Base-by-base conservation (phyloP, 1,284 basidiomycete genomes). In the Thecaphora thlaspeos region DNA sequence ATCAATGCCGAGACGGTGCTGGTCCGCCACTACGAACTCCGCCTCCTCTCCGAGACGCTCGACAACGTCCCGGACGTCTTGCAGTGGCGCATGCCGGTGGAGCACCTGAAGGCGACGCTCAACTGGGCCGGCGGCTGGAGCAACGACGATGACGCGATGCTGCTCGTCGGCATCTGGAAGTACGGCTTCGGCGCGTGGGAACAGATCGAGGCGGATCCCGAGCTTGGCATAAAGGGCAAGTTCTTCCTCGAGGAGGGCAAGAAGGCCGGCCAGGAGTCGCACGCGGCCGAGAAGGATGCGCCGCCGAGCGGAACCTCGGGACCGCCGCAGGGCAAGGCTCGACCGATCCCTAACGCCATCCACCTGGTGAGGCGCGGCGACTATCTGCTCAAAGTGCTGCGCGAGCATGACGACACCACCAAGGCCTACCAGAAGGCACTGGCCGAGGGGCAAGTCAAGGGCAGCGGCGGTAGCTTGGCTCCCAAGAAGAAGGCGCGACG, bases 131-230 rank as follows among this genome's bases (percentile, higher is more conserved):
- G 91, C 53, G 87, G 90, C 37, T 99, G 95, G 95, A 87, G 85
- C n/a, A 85, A 87, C 28, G 85, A 86, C 58, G 91, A 98, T 62
- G 95, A 99, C 78, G 87, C 92, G 2, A 90, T 91, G 84, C 83
- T 99, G 14, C 84, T 98, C 22, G 87, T 97, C 46, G 95, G 95
- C 26, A 90, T 95, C 18, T 97, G 85, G 83, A 78, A 88, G 43
- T 89, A 98, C 71, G 95, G 95, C 22, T 95, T 98, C 76, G 93
- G 93, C 18, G 90, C 89, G 67, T 99, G 95, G 95, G 95, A 98
- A 76, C 83, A 85, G 41, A 97, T 98, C 82, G 85, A 88, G 72
- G 89, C 90, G 75, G 95, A 99, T 78, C 80, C 85, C 2, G 84
- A 86, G 50, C 85, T 99, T 3, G 86, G 86, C 3, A 83, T 99